A percentile compares a stretch with the other conserved stretches of the same genome.
Conservation (phyloP, 768 basidiomycete species). For the Phanerochaete sordida region DNA sequence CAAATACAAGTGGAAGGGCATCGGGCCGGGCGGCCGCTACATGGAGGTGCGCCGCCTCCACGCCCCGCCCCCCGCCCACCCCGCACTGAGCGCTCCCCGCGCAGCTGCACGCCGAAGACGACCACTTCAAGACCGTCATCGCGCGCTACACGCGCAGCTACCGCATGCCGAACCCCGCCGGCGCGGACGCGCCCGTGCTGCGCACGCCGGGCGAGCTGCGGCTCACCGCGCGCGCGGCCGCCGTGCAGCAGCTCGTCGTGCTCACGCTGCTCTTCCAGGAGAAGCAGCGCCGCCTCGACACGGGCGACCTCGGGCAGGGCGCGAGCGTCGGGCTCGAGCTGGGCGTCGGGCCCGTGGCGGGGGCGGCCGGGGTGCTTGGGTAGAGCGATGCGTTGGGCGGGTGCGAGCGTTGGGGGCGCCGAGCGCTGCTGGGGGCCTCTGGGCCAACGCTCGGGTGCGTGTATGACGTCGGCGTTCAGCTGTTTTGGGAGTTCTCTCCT, state of each 20-base stretch:
- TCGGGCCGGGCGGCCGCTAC: constrained; percentile 26
- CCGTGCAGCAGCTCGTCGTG: constrained; percentile 35
- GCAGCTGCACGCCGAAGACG: constrained; percentile 34
- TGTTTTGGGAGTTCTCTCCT: too few species aligned
- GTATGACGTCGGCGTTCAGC: too few species aligned
- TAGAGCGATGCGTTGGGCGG: too few species aligned
- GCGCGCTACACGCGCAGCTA: constrained; percentile 30
- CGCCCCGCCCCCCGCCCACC: background rate
- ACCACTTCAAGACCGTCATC: constrained; percentile 30
- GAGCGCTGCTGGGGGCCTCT: too few species aligned
- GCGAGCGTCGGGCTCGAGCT: too few species aligned
- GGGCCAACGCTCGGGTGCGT: too few species aligned
- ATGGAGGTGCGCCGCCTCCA: constrained; percentile 29
- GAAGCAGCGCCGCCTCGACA: too few species aligned
- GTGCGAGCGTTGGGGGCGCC: too few species aligned
- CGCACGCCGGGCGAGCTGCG: constrained; percentile 29
- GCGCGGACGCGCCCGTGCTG: background rate
- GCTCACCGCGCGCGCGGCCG: constrained; percentile 28
- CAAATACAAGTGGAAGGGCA: constrained; percentile 42
- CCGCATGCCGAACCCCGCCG: background rate
- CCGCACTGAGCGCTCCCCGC: background rate
- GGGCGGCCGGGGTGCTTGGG: too few species aligned
- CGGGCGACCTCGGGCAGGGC: too few species aligned
- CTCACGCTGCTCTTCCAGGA: constrained; percentile 40
- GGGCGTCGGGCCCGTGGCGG: too few species aligned